Evolutionary conservation across 2,329 filamentous ascomycete species (phyloP).

Genomic region (Pyrenophora tritici-repentis): DNA sequence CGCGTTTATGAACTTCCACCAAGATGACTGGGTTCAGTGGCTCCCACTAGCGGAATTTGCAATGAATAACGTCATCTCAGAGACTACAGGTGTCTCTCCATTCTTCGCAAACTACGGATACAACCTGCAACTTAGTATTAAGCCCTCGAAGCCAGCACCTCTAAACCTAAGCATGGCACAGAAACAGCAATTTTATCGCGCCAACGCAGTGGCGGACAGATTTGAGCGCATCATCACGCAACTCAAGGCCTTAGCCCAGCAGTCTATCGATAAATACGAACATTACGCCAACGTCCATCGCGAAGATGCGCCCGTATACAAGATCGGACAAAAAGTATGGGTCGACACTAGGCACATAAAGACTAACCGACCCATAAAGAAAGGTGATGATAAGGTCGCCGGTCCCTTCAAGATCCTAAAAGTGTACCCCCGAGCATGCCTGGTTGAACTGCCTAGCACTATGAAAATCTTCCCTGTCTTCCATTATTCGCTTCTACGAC

Average conservation of each 20-base stretch:
- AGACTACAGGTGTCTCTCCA: background rate
- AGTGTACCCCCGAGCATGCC: background rate
- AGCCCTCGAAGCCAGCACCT: background rate
- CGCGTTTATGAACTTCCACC: too few relatives aligned
- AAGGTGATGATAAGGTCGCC: background rate
- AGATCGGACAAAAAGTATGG: background rate
- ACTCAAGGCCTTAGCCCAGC: too few relatives aligned
- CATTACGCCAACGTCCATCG: background rate
- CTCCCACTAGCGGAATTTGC: background rate
- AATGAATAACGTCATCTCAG: background rate
- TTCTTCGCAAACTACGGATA: background rate
- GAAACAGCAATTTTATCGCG: too few relatives aligned
- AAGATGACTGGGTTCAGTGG: background rate
- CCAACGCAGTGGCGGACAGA: too few relatives aligned
- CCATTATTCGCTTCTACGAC: background rate
- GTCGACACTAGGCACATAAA: background rate
- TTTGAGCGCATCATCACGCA: too few relatives aligned
- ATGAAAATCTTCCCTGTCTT: slow-evolving; percentile 3
- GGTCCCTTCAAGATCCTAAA: background rate
- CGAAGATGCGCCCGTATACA: too few relatives aligned
- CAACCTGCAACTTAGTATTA: background rate
- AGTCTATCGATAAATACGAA: background rate
- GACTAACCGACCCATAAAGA: background rate
- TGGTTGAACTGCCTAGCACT: background rate
- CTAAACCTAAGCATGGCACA: too few relatives aligned